These are phyloP conservation scores for Teratosphaeria viscida DNA, from an alignment of 2,329 filamentous ascomycete species.

Conservation along the genomic window DNA sequence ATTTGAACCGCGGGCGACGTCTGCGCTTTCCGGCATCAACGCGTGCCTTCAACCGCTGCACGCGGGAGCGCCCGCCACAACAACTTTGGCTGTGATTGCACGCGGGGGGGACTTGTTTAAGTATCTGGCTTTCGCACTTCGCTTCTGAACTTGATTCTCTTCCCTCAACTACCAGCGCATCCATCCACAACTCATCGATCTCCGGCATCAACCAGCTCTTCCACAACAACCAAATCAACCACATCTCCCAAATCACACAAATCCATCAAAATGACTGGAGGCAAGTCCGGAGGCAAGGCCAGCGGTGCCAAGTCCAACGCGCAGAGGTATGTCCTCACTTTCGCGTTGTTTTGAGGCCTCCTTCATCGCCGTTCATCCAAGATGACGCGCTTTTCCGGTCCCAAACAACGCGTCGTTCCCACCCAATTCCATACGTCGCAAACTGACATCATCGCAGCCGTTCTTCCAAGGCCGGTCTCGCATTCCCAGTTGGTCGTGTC, in stretches of 20 bases:
- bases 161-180: constrained; percentile 28
- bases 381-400: constrained; percentile 34
- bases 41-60: constrained; percentile 3
- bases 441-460: constrained; percentile 54
- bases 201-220: constrained; percentile 20
- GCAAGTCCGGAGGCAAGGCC: constrained; percentile 99
- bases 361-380: constrained; percentile 10
- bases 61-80: background rate
- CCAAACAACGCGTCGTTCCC: constrained; percentile 21
- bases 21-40: background rate
- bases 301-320: constrained; percentile 91
- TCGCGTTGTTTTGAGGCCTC: constrained; percentile 5
- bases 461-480: constrained; percentile 98
- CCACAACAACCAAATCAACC: constrained; percentile 22
- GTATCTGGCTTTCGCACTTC: constrained; percentile 7
- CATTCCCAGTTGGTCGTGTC: constrained; percentile 98
- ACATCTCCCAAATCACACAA: constrained; percentile 30
- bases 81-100: background rate
- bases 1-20: too few species aligned
- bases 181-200: constrained; percentile 20
- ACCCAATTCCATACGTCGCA: constrained; percentile 13
- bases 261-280: constrained; percentile 93
- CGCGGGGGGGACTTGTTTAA: background rate
- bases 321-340: constrained; percentile 71
- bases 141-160: background rate